Evolutionary conservation across 345 rosid genomes (phyloP), one percentile per base, ranked within the genome.

Genomic region (Boechera retrofracta): DNA sequence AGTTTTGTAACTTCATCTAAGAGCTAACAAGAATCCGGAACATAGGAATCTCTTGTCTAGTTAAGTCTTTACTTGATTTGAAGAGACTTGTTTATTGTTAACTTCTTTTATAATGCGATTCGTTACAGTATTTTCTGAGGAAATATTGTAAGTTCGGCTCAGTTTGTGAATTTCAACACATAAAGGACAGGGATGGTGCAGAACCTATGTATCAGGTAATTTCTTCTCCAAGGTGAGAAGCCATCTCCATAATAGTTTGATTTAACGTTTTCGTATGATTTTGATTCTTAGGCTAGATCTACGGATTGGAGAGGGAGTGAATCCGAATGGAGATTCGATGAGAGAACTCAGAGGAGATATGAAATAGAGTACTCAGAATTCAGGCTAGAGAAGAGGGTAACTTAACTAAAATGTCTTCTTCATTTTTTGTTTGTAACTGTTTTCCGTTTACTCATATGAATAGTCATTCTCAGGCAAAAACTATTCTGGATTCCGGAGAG

Each of bases 321-420:
- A 0, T 5, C 8, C 18, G 18, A 13, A 29, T 29, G 2, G 9
- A 7, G 1, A 29, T 53, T 10, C 26, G 32, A 53, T 26, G 32
- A 4, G 33, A 53, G 32, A 10, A 31, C 11, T 15, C 21, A 47
- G n/a, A 10, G 33, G 45, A 18, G 58, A 67, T 28, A 49, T 5
- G 45, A 49, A 33, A 4, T 15, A 10, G 44, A 18, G 16, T 42
- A 42, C 15, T 33, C 71, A 66, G 3, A 16, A 3, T 11, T 39
- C 18, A 18, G 2, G 45, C 58, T 45, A 66, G 47, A 49, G 45
- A 11, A 49, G 59, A 67, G 32, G 71, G 71, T 67, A 67, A 18
- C 5, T 67, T 21, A 35, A 51, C 47, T 11, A 36, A 36, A 6
- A 5, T 42, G 15, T 11, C 15, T 42, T 4, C 15, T 42, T 11